Evolutionary conservation across 495 filamentous ascomycete genomes (phyloP).

Genomic region (Trichoderma erinaceum): DNA sequence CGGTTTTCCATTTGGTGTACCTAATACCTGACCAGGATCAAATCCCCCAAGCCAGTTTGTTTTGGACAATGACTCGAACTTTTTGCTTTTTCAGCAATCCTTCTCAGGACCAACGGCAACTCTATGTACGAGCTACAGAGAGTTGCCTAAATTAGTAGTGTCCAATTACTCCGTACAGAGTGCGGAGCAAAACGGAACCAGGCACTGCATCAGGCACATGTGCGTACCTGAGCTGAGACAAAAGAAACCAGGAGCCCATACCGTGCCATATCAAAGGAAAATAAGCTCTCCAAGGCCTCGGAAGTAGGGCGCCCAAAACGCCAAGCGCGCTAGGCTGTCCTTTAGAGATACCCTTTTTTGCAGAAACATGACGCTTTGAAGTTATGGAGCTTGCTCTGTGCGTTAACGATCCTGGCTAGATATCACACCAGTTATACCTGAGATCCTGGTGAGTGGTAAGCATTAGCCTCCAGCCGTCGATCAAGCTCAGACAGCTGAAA

Average conservation of each 20-base stretch:
- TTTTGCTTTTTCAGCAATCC: not conserved
- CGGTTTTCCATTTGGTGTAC: not conserved
- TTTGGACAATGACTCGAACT: not conserved
- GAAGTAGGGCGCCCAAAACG: not conserved
- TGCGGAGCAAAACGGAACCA: not conserved
- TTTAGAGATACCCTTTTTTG: not conserved
- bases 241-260: not conserved
- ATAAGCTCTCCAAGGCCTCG: not conserved
- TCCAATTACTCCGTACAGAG: not conserved
- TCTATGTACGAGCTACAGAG: not conserved
- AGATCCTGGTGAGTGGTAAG: not conserved
- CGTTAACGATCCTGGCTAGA: not conserved
- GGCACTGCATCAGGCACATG: not conserved
- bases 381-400: not conserved
- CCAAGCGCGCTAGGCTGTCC: not conserved
- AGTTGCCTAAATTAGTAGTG: constrained; percentile 2
- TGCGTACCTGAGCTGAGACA: not conserved
- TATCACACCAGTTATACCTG: not conserved
- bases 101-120: not conserved
- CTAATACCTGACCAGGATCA: not conserved
- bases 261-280: not conserved
- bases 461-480: not conserved
- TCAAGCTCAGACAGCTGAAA: not conserved
- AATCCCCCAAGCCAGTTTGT: not conserved
- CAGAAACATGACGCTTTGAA: not conserved